Evolutionary conservation across 768 basidiomycete species (phyloP).

Genomic region (Naganishia friedmannii): DNA sequence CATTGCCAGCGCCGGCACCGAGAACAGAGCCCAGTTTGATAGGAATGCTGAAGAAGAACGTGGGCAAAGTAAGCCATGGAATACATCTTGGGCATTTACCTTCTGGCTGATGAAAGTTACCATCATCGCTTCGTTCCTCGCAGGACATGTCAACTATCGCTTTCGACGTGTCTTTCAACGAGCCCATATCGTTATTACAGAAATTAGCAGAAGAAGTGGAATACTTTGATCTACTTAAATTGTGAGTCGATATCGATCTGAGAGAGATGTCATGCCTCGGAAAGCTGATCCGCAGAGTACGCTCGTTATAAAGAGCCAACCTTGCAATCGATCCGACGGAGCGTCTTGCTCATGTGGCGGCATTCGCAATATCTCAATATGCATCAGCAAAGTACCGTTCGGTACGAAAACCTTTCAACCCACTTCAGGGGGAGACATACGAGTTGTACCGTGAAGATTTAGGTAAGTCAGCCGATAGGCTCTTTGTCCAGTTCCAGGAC

Average conservation of each 20-base stretch:
- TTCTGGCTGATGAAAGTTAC: background rate
- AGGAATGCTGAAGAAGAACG: slow-evolving; percentile 28
- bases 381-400: slow-evolving; percentile 75
- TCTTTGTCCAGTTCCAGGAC: background rate
- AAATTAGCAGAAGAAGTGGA: slow-evolving; percentile 30
- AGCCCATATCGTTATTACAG: slow-evolving; percentile 78
- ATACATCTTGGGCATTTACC: background rate
- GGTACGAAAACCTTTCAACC: slow-evolving; percentile 84
- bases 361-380: slow-evolving; percentile 80
- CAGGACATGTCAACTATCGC: slow-evolving; percentile 28
- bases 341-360: slow-evolving; percentile 72
- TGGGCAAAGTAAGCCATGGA: slow-evolving; percentile 23
- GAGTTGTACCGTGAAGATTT: slow-evolving; percentile 71
- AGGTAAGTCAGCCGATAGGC: slow-evolving; percentile 7
- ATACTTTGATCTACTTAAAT: slow-evolving; percentile 23
- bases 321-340: slow-evolving; percentile 62
- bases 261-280: background rate
- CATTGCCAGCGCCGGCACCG: slow-evolving; percentile 27
- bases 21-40: slow-evolving; percentile 28
- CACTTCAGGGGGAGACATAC: slow-evolving; percentile 83
- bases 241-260: slow-evolving; percentile 10
- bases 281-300: background rate
- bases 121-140: no score
- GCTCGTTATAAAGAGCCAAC: slow-evolving; percentile 52
- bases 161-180: slow-evolving; percentile 69